These are phyloP conservation scores for Pyrenochaeta sp. DNA, from an alignment of 2,329 filamentous ascomycete genomes.

Conservation along the genomic window DNA sequence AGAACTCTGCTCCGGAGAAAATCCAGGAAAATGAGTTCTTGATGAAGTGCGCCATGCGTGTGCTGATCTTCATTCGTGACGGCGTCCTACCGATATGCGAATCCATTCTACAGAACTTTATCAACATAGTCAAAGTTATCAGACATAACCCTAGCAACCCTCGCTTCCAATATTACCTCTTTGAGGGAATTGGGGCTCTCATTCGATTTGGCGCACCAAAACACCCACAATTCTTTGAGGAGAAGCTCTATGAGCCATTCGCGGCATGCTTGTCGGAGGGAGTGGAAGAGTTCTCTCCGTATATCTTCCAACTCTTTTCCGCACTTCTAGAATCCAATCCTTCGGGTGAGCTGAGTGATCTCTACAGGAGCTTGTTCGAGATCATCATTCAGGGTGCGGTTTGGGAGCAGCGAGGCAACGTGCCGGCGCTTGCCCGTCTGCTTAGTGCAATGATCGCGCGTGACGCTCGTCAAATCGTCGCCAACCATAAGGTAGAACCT, in stretches of 20 bases:
- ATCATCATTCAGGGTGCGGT: constrained; percentile 81
- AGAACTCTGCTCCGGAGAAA: constrained; percentile 84
- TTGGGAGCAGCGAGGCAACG: constrained; percentile 93
- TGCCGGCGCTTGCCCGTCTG: constrained; percentile 87
- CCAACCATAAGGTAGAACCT: constrained; percentile 82
- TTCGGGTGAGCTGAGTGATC: constrained; percentile 76
- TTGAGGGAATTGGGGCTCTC: constrained; percentile 90
- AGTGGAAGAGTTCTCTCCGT: constrained; percentile 93
- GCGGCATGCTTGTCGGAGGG: constrained; percentile 80
- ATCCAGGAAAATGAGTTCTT: constrained; percentile 98
- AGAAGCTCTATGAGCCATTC: constrained; percentile 83
- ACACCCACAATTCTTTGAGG: constrained; percentile 77
- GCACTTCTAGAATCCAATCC: constrained; percentile 89
- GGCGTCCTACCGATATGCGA: constrained; percentile 78
- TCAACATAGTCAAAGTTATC: constrained; percentile 90
- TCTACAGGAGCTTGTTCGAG: constrained; percentile 80
- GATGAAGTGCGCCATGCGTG: constrained; percentile 98
- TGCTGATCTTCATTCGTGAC: constrained; percentile 92
- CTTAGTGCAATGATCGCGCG: constrained; percentile 84
- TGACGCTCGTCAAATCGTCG: constrained; percentile 74
- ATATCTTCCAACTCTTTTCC: constrained; percentile 94
- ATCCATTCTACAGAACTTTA: constrained; percentile 80
- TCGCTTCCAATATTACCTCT: constrained; percentile 98
- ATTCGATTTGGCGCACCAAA: constrained; percentile 77
- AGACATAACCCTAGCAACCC: constrained; percentile 96